phyloP scores from a whole-genome alignment of 495 filamentous ascomycete genomes.

The Mycothermus thermophilus region DNA sequence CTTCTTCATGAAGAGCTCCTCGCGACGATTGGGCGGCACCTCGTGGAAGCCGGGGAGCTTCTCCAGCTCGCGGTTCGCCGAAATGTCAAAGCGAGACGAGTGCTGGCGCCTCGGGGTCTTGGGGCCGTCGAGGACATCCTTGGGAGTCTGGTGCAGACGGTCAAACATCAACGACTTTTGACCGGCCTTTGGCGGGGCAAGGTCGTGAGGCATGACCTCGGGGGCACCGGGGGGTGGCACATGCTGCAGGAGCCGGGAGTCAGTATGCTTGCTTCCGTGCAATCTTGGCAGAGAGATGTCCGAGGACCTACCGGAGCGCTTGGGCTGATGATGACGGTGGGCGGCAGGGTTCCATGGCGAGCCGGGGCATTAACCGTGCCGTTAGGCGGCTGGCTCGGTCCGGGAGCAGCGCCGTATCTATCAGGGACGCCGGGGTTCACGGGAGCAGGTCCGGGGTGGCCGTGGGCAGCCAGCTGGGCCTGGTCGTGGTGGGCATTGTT shows the following conservation, averaged over 20 bases:
- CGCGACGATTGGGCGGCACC: slow-evolving; percentile 83
- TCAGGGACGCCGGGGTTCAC: slow-evolving; percentile 25
- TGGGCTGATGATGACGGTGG: slow-evolving; percentile 90
- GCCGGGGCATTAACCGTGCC: slow-evolving; percentile 49
- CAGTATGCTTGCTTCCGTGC: no score
- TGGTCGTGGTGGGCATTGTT: slow-evolving; percentile 43
- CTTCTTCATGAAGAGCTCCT: slow-evolving; percentile 99
- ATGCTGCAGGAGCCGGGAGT: slow-evolving; percentile 46
- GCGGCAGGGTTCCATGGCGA: slow-evolving; percentile 57
- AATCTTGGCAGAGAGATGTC: slow-evolving; percentile 1
- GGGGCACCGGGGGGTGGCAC: slow-evolving; percentile 82
- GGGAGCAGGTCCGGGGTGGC: slow-evolving; percentile 10
- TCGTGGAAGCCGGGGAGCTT: slow-evolving; percentile 99
- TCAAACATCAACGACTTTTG: slow-evolving; percentile 84
- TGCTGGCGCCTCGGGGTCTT: slow-evolving; percentile 91
- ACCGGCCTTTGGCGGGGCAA: slow-evolving; percentile 79
- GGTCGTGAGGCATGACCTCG: slow-evolving; percentile 96
- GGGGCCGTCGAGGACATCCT: slow-evolving; percentile 89
- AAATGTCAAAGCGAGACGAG: slow-evolving; percentile 95
- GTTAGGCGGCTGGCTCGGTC: slow-evolving; percentile 34
- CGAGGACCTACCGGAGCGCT: slow-evolving; percentile 68
- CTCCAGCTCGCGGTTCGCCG: slow-evolving; percentile 87
- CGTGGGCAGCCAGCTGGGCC: slow-evolving; percentile 31
- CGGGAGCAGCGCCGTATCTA: slow-evolving; percentile 25
- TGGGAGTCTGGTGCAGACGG: slow-evolving; percentile 81